A percentile compares a stretch with the other conserved stretches of the same genome.
Evolutionary conservation across 2,329 filamentous ascomycete species (phyloP).

Genomic region (Pseudogymnoascus sp.): DNA sequence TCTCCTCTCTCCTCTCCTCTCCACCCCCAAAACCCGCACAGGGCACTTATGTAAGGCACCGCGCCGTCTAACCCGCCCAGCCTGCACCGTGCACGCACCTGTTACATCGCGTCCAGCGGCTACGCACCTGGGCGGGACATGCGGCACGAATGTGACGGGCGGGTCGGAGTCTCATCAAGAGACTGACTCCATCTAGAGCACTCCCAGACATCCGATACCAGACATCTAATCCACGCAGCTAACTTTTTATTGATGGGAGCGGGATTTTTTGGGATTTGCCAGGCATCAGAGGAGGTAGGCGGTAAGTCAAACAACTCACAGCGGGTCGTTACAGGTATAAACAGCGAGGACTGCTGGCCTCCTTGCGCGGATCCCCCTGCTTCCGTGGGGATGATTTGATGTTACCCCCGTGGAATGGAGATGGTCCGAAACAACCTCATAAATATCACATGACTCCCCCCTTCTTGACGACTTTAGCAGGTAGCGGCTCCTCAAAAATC

Average conservation of each 20-base stretch:
- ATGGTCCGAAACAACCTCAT: neutral
- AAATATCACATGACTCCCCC: neutral
- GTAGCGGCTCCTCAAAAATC: neutral
- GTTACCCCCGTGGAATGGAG: neutral
- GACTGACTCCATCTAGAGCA: neutral
- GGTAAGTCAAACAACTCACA: neutral
- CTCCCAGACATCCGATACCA: neutral
- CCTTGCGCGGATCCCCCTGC: neutral
- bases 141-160: constrained; percentile 2
- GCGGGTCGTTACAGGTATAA: neutral
- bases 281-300: neutral
- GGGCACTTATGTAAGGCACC: neutral
- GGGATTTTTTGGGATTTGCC: neutral
- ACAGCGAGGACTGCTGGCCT: neutral
- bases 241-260: neutral
- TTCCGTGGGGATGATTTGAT: neutral
- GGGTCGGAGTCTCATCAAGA: neutral
- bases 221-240: neutral
- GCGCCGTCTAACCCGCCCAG: neutral
- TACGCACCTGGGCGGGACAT: neutral
- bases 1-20: neutral
- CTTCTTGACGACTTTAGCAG: neutral
- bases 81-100: neutral
- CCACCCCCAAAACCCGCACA: constrained; percentile 2
- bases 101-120: constrained; percentile 6